Percentiles rank a stretch among this genome's conserved stretches.
phyloP scores from a whole-genome alignment of 805 yeast genomes.

The Ogataea thermomethanolica region DNA sequence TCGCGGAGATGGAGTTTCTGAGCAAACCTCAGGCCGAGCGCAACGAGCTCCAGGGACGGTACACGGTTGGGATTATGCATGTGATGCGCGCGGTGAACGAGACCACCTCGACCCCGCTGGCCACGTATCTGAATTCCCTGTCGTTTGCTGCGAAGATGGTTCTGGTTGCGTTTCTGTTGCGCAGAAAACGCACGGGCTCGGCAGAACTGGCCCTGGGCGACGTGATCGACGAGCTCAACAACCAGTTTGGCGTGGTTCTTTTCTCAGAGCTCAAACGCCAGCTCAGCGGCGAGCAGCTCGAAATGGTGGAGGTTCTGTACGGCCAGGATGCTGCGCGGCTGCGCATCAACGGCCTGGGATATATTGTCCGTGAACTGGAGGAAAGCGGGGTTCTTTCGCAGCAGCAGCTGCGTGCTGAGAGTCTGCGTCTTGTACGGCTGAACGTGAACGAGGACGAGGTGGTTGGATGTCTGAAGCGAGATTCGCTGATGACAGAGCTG shows the following conservation, averaged over 20 bases:
- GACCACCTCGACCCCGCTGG: conserved; percentile 71
- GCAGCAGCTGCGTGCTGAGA: conserved; percentile 65
- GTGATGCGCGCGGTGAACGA: conserved; percentile 78
- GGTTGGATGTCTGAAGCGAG: conserved; percentile 54
- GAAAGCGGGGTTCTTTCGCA: conserved; percentile 76
- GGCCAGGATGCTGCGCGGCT: conserved; percentile 30
- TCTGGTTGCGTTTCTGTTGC: conserved; percentile 61
- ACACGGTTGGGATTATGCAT: conserved; percentile 65
- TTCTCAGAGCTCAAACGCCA: conserved; percentile 30
- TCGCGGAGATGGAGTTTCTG: conserved; percentile 67
- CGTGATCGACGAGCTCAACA: conserved; percentile 70
- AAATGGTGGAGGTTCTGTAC: conserved; percentile 26
- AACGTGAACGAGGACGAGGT: conserved; percentile 72
- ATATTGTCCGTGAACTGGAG: conserved; percentile 61
- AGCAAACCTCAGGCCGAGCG: conserved; percentile 29
- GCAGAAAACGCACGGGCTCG: conserved; percentile 62
- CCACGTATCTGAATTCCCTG: conserved; percentile 52
- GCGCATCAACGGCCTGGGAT: conserved; percentile 57
- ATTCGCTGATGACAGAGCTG: conserved; percentile 40
- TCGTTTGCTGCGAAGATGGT: conserved; percentile 71
- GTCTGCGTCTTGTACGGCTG: conserved; percentile 60
- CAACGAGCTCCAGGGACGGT: conserved; percentile 35
- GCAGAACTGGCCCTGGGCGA: conserved; percentile 75
- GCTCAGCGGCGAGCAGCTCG: conserved; percentile 24
- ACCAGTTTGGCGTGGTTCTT: conserved; percentile 25